Base-by-base conservation (phyloP, 768 basidiomycete genomes). In the Boletus tomentosulus region DNA sequence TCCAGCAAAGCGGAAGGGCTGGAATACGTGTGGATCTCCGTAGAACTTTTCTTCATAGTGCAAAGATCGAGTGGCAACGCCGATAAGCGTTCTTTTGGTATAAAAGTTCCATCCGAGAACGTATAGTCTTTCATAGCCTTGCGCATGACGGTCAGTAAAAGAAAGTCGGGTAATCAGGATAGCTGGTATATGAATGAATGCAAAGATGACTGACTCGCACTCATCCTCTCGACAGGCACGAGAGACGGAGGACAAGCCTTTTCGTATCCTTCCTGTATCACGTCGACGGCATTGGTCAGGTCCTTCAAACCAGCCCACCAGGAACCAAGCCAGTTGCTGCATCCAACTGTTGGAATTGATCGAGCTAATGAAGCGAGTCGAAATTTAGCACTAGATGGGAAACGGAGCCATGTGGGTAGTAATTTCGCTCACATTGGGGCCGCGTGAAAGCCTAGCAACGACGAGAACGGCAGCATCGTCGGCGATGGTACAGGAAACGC, bases 241-340 rank as follows among this genome's bases (percentile, higher is more conserved):
- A 8, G 35, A 51, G 24, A 31, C 22, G 24, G 15, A 3, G 15
- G 51, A 45, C 9, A 45, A 33, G 63, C 71, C 62, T 66, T 66
- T 37, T 59, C 48, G 41, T 69, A 72, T 15, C 70, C 71, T 50
- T 69, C 61, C 41, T 64, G 65, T 11, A 72, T 44, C 25, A 72
- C 42, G 12, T 63, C 55, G 4, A 43, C 22, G 19, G 50, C 63
- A 38, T 66, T 53, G 34, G 34, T 47, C 11, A 66, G 13, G 37
- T 54, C 65, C n/a, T n/a, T n/a, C n/a, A n/a, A n/a, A n/a, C n/a
- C n/a, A n/a, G n/a, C n/a, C n/a, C n/a, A 51, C 50, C 65, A 71
- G 6, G 71, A 72, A 16, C 63, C 56, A 6, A 71, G 38, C 25
- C 64, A 61, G 13, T 53, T 49, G 4, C 56, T 62, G 11, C 54